These are phyloP conservation scores for Ophiostoma piceae DNA, from an alignment of 2,329 filamentous ascomycete species.

Conservation along the genomic window DNA sequence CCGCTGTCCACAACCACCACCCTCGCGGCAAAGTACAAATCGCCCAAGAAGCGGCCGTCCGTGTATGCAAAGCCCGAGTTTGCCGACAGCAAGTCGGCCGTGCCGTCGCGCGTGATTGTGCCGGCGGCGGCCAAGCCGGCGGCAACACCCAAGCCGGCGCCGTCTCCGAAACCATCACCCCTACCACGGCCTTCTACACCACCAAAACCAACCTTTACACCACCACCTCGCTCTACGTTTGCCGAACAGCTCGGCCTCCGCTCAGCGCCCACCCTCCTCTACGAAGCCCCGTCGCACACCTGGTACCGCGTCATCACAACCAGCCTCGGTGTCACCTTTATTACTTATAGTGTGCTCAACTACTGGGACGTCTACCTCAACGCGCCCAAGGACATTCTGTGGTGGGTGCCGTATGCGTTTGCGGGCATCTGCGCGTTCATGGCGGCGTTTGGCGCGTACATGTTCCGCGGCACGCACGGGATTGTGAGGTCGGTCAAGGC, in stretches of 20 bases:
- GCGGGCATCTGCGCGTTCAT: constrained; percentile 55
- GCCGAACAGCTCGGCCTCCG: constrained; percentile 53
- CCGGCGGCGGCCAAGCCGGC: neutral
- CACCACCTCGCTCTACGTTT: constrained; percentile 33
- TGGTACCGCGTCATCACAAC: constrained; percentile 59
- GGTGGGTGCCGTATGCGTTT: constrained; percentile 55
- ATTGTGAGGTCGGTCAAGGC: constrained; percentile 56
- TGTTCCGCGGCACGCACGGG: constrained; percentile 52
- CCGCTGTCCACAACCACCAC: neutral
- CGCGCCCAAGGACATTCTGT: constrained; percentile 47
- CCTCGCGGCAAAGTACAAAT: neutral
- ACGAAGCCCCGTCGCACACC: constrained; percentile 59
- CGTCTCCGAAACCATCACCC: too few species aligned
- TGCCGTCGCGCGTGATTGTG: neutral
- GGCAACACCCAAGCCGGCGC: neutral
- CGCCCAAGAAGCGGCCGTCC: neutral
- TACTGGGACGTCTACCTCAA: constrained; percentile 46
- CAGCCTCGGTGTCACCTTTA: constrained; percentile 49
- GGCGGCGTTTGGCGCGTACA: constrained; percentile 54
- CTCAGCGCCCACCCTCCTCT: constrained; percentile 54
- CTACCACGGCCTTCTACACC: neutral
- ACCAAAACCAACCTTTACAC: neutral
- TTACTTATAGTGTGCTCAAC: constrained; percentile 47
- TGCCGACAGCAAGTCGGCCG: neutral
- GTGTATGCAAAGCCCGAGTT: neutral